Conservation (phyloP, 306 rosid species). For the Dryas alaskensis region DNA sequence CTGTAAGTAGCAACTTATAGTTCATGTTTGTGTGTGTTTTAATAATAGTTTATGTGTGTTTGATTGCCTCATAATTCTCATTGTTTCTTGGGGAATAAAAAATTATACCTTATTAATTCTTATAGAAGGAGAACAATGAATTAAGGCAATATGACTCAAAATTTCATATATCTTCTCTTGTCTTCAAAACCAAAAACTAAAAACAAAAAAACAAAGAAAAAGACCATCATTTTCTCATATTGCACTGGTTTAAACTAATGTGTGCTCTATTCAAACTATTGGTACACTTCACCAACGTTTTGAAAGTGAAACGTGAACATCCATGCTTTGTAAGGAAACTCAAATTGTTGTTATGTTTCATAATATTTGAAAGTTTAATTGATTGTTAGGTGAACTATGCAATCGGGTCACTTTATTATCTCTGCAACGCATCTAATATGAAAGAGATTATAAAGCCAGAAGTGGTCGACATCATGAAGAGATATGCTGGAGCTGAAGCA, state of each 20-base stretch:
- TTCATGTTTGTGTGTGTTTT: neutral
- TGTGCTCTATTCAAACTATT: neutral
- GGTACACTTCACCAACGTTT: neutral
- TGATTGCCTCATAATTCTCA: neutral
- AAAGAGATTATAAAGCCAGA: constrained; percentile 78
- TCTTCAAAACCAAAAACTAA: no score
- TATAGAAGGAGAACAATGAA: neutral
- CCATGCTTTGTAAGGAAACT: neutral
- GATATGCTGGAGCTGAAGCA: constrained; percentile 74
- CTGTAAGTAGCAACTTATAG: constrained; percentile 49
- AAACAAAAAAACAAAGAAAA: no score
- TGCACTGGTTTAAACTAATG: neutral
- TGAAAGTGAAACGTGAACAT: neutral
- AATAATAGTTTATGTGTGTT: neutral
- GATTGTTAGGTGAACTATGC: constrained; percentile 68
- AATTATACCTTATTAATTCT: neutral
- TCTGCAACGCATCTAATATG: constrained; percentile 57
- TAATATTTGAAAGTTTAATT: constrained; percentile 3
- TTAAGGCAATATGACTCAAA: neutral
- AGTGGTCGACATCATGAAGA: constrained; percentile 66
- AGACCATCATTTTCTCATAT: neutral
- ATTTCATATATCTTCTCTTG: neutral
- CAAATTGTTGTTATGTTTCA: neutral
- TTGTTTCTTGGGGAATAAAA: no score
- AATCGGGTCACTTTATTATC: constrained; percentile 70